phyloP scores from a whole-genome alignment of 1,139 yeast genomes.

The Pneumocystis murina region DNA sequence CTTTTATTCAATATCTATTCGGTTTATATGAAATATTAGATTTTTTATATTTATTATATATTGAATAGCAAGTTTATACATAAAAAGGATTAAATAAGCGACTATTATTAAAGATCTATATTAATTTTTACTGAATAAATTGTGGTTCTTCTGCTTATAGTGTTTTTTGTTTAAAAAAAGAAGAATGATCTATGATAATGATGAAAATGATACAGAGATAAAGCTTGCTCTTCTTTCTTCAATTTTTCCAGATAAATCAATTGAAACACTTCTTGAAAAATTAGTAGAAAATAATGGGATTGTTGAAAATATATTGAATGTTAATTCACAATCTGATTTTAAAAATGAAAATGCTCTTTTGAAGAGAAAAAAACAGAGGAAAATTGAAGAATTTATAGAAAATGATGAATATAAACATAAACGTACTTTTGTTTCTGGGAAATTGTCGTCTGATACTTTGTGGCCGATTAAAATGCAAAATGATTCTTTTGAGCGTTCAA shows the following conservation, averaged over 20 bases:
- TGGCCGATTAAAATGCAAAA: neutral
- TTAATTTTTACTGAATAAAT: too few relatives aligned
- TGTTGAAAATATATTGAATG: constrained; percentile 17
- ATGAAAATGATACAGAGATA: constrained; percentile 15
- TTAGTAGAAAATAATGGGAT: constrained; percentile 24
- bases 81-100: too few relatives aligned
- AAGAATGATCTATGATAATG: neutral
- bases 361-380: neutral
- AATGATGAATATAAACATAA: neutral
- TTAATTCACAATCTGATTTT: constrained; percentile 12
- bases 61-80: too few relatives aligned
- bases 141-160: too few relatives aligned
- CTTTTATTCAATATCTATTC: too few relatives aligned
- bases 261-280: constrained; percentile 22
- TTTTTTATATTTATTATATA: too few relatives aligned
- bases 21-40: too few relatives aligned
- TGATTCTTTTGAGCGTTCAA: constrained; percentile 10
- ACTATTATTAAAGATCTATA: too few relatives aligned
- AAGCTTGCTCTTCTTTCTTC: constrained; percentile 20
- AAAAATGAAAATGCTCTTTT: neutral
- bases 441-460: neutral
- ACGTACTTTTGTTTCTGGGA: neutral
- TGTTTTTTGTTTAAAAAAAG: neutral
- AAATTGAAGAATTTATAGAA: neutral
- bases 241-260: constrained; percentile 19